phyloP scores from a whole-genome alignment of 257 asterid species.

The Thymus quinquecostatus region DNA sequence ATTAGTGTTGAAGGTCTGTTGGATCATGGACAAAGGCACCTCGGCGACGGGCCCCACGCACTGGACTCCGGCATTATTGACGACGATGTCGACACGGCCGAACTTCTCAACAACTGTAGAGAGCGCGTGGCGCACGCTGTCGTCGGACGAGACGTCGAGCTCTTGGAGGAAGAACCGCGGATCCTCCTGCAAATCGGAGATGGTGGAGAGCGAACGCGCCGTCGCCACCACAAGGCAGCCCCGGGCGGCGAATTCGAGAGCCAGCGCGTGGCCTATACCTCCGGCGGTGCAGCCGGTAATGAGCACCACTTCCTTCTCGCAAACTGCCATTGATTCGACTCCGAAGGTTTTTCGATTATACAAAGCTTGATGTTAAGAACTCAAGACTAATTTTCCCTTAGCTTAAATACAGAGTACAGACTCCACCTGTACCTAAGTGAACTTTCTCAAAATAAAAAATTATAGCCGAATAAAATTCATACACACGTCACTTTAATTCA shows the following conservation, averaged over 20 bases:
- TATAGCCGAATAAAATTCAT: no score
- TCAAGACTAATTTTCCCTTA: background rate
- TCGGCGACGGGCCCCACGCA: constrained; percentile 93
- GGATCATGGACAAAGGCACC: constrained; percentile 66
- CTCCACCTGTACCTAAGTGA: no score
- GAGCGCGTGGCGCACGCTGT: constrained; percentile 63
- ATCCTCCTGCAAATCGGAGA: constrained; percentile 63
- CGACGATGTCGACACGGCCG: constrained; percentile 82
- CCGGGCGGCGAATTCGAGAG: constrained; percentile 72
- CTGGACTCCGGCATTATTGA: constrained; percentile 89
- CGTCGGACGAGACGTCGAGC: constrained; percentile 76
- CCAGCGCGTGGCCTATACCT: constrained; percentile 92
- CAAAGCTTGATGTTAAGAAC: no score
- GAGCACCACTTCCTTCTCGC: constrained; percentile 62
- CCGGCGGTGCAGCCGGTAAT: constrained; percentile 87
- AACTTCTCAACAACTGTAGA: constrained; percentile 61
- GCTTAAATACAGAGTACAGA: no score
- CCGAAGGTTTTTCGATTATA: background rate
- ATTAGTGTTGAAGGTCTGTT: constrained; percentile 79
- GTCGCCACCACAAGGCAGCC: constrained; percentile 89
- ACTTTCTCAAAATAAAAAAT: no score
- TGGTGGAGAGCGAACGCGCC: constrained; percentile 69
- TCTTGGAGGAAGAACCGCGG: constrained; percentile 71
- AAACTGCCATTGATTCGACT: constrained; percentile 35
- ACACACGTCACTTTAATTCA: no score